phyloP scores from a whole-genome alignment of 139 green algal species.

The Micromonas pusilla region DNA sequence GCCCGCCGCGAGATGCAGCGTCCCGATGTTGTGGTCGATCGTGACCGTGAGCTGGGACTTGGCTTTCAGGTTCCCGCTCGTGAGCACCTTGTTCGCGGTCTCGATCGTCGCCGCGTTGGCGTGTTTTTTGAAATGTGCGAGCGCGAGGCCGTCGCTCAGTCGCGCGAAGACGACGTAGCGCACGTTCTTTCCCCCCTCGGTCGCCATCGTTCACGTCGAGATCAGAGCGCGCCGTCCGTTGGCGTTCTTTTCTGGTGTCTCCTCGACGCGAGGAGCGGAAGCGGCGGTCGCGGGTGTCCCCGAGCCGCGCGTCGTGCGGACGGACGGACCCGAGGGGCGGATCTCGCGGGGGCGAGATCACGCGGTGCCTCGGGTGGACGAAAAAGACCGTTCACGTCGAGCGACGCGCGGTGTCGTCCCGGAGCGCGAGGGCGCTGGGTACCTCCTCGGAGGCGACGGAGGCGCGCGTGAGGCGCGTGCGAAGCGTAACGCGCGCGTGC shows the following conservation, averaged over 20 bases:
- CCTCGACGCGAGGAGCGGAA: background rate
- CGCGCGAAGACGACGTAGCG: conserved; percentile 13
- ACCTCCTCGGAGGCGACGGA: no score
- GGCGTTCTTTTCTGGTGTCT: no score
- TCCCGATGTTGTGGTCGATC: conserved; percentile 17
- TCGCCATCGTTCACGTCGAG: background rate
- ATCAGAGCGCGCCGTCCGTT: no score
- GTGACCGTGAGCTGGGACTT: conserved; percentile 29
- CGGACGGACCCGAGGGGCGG: background rate
- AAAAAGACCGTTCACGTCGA: no score
- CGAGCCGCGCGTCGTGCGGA: background rate
- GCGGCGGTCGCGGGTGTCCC: background rate
- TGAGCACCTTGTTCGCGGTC: conserved; percentile 12
- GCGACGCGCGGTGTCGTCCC: no score
- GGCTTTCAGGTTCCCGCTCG: conserved; percentile 18
- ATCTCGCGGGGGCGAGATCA: background rate
- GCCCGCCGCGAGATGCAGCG: conserved; percentile 21
- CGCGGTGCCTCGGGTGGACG: no score
- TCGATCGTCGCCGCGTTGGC: background rate
- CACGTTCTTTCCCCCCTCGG: conserved; percentile 1
- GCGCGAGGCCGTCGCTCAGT: conserved; percentile 13
- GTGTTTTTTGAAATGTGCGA: background rate
- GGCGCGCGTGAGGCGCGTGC: no score
- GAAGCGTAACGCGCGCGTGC: no score
- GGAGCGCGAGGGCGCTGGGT: no score